Conservation (phyloP, 1,284 basidiomycete genomes). For the Naganishia sp. region DNA sequence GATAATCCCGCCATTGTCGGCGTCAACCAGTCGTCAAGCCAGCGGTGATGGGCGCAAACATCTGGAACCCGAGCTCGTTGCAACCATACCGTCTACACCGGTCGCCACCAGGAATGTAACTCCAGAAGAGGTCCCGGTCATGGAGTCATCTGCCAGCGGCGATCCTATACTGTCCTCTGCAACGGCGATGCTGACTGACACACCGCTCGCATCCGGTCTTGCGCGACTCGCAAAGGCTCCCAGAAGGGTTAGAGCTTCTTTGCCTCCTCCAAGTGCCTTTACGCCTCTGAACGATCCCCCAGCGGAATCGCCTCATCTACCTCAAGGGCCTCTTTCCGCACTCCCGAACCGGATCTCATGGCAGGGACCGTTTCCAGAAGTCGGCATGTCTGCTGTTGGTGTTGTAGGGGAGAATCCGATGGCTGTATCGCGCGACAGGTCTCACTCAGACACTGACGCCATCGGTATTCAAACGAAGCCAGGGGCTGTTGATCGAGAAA, state of each 20-base stretch:
- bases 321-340: background rate
- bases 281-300: conserved; percentile 15
- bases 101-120: conserved; percentile 36
- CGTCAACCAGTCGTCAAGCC: background rate
- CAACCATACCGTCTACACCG: conserved; percentile 42
- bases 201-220: conserved; percentile 1
- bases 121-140: conserved; percentile 29
- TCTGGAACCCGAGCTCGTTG: background rate
- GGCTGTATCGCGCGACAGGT: conserved; percentile 1
- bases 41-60: conserved; percentile 4
- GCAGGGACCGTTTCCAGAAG: background rate
- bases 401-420: background rate
- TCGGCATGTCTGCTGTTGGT: conserved; percentile 1
- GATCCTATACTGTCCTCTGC: background rate
- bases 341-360: conserved; percentile 5
- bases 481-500: background rate
- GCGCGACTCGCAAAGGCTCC: conserved; percentile 33
- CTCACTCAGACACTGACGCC: conserved; percentile 3
- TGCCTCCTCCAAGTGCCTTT: conserved; percentile 37
- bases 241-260: conserved; percentile 38
- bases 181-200: conserved; percentile 4
- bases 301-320: conserved; percentile 3
- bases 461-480: background rate
- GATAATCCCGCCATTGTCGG: conserved; percentile 10
- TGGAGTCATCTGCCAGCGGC: conserved; percentile 5